A percentile compares a stretch with the other conserved stretches of the same genome.
These are phyloP conservation scores for Backusella morwellensis DNA, from an alignment of 192 early-diverging fungal species.

Conservation along the genomic window DNA sequence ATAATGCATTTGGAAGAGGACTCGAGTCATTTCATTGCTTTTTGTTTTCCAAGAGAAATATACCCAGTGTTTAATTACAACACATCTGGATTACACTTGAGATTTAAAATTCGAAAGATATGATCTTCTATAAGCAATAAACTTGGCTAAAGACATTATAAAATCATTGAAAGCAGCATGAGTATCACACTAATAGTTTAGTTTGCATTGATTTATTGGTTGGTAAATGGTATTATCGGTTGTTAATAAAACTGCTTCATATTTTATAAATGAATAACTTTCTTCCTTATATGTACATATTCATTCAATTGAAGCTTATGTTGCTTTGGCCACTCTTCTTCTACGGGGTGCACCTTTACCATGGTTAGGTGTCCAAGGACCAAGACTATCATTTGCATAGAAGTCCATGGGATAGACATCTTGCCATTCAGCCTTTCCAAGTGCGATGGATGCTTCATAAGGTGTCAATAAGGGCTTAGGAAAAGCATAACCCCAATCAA, in stretches of 20 bases:
- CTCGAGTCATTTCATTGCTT: not conserved
- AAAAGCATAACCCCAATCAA: conserved; percentile 99
- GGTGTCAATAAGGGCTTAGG: conserved; percentile 88
- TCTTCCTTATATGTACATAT: not conserved
- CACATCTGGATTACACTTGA: too few relatives aligned
- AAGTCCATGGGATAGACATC: conserved; percentile 98
- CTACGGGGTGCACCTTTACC: conserved; percentile 42
- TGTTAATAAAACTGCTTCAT: not conserved
- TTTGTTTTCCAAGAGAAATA: too few relatives aligned
- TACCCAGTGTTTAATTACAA: too few relatives aligned
- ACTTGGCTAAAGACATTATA: too few relatives aligned
- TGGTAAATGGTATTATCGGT: not conserved
- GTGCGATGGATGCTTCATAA: conserved; percentile 90
- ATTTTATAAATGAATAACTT: not conserved
- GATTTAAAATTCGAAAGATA: too few relatives aligned
- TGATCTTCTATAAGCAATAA: too few relatives aligned
- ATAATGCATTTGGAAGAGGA: not conserved
- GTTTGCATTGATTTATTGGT: not conserved
- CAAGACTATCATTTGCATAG: conserved; percentile 87
- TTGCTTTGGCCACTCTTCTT: not conserved
- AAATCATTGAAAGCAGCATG: too few relatives aligned
- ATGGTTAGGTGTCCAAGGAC: conserved; percentile 94
- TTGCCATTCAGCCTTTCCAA: conserved; percentile 78
- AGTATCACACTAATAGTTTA: too few relatives aligned
- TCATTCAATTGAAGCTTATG: not conserved